These are phyloP conservation scores for Aspergillus baeticus DNA, from an alignment of 495 filamentous ascomycete genomes.

Conservation along the genomic window DNA sequence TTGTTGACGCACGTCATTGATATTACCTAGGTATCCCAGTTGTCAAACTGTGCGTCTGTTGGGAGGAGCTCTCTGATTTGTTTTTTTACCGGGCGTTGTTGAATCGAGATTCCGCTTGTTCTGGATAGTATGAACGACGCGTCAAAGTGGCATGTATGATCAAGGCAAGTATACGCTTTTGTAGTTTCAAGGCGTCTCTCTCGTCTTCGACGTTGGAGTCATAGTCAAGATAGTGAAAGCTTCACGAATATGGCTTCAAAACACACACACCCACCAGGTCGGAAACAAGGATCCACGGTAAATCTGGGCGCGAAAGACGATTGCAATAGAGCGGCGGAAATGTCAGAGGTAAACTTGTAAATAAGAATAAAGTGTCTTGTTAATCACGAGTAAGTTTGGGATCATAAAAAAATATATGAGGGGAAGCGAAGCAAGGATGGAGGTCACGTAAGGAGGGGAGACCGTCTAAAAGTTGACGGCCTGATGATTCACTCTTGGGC, in stretches of 20 bases:
- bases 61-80: no score
- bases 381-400: not conserved
- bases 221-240: no score
- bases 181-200: no score
- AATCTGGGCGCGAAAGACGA: not conserved
- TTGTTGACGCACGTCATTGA: constrained; percentile 21
- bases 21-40: not conserved
- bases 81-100: no score
- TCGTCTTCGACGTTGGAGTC: no score
- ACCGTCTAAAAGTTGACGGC: constrained; percentile 7
- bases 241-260: no score
- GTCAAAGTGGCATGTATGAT: no score
- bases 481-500: constrained; percentile 13
- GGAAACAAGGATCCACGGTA: not conserved
- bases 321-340: not conserved
- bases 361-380: not conserved
- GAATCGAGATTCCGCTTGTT: no score
- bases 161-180: no score
- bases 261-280: not conserved
- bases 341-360: not conserved
- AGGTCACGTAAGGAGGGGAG: constrained; percentile 1
- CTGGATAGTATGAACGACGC: no score
- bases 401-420: not conserved
- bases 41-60: not conserved
- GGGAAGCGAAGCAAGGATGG: not conserved